phyloP scores from a whole-genome alignment of 2,329 filamentous ascomycete species.

The Colletotrichum orbiculare region DNA sequence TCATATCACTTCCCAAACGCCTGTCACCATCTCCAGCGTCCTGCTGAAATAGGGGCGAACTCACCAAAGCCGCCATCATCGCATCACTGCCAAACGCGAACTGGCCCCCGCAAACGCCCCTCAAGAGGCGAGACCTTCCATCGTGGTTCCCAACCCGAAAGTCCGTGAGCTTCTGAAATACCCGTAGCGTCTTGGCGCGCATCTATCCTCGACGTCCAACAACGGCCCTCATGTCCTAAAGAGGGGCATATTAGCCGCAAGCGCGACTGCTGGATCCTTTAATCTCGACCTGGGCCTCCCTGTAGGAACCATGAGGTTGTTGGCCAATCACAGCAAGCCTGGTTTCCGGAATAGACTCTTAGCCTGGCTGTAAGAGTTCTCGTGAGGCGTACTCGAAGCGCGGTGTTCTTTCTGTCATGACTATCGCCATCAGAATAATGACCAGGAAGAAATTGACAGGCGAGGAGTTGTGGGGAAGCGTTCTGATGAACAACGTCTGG shows the following conservation, averaged over 20 bases:
- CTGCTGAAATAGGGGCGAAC: too few relatives aligned
- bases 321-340: neutral
- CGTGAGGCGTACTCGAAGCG: too few relatives aligned
- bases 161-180: neutral
- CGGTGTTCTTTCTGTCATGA: too few relatives aligned
- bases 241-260: slow-evolving; percentile 1
- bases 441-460: neutral
- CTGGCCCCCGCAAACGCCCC: neutral
- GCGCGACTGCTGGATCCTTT: neutral
- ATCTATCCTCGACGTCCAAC: slow-evolving; percentile 14
- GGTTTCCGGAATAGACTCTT: too few relatives aligned
- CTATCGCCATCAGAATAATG: too few relatives aligned
- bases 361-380: too few relatives aligned
- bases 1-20: too few relatives aligned
- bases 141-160: neutral
- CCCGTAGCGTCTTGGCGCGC: slow-evolving; percentile 24
- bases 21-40: too few relatives aligned
- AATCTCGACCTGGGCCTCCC: neutral
- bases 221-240: neutral
- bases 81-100: too few relatives aligned
- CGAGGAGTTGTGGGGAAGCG: neutral
- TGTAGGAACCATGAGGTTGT: neutral
- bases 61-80: too few relatives aligned
- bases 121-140: slow-evolving; percentile 15
- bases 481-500: too few relatives aligned